Evolutionary conservation across 2,329 filamentous ascomycete species (phyloP).

Genomic region (Aspergillus tamarii): DNA sequence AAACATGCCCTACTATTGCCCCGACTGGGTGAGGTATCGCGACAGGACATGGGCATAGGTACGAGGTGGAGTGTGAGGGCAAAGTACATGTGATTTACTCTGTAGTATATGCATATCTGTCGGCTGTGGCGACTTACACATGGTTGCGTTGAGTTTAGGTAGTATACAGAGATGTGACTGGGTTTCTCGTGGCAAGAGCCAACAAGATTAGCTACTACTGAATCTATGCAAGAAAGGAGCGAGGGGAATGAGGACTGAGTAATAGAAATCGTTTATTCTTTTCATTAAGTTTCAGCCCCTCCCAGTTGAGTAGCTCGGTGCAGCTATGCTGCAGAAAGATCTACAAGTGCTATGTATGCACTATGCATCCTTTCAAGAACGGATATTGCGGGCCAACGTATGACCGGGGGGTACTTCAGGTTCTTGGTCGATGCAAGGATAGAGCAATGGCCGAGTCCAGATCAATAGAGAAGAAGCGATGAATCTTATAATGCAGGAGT

Average conservation of each 20-base stretch:
- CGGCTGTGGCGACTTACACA: not conserved
- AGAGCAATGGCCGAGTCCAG: not conserved
- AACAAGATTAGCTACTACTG: not conserved
- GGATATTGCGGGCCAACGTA: not conserved
- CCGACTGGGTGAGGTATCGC: not conserved
- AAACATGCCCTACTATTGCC: not conserved
- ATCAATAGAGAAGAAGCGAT: not conserved
- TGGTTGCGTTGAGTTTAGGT: not conserved
- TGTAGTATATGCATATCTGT: not conserved
- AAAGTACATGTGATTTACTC: not conserved
- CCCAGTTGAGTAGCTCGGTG: too few species aligned
- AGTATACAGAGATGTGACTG: not conserved
- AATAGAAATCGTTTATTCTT: not conserved
- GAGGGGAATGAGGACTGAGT: not conserved
- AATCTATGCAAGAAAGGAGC: not conserved
- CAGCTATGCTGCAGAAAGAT: not conserved
- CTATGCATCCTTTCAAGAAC: not conserved
- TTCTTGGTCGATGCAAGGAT: not conserved
- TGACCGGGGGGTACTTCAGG: not conserved
- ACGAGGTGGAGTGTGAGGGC: not conserved
- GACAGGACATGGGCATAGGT: not conserved
- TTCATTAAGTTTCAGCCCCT: not conserved
- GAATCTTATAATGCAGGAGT: not conserved
- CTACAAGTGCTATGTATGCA: conserved; percentile 1
- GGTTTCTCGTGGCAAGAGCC: not conserved